Percentiles rank a stretch among this genome's conserved stretches.
phyloP scores from a whole-genome alignment of 208 protist species.

The Trichomonas vaginalis region DNA sequence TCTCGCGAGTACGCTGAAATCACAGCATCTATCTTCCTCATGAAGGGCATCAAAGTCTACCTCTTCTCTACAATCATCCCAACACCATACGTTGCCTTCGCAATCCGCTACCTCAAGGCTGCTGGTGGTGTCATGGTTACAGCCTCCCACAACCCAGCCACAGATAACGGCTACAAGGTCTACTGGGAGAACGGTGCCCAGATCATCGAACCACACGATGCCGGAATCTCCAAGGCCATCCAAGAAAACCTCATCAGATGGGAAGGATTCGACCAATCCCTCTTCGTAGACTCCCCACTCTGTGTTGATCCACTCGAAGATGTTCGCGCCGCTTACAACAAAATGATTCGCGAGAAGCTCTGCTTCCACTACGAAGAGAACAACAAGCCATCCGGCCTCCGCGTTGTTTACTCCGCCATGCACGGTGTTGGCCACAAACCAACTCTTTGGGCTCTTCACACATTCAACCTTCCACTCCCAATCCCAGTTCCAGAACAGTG shows the following conservation, averaged over 20 bases:
- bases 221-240: not conserved
- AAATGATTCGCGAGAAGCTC: not conserved
- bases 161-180: conserved; percentile 6
- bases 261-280: not conserved
- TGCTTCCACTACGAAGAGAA: not conserved
- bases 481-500: conserved; percentile 8
- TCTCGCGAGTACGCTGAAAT: not conserved
- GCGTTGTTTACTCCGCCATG: not conserved
- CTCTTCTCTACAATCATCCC: conserved; percentile 8
- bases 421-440: not conserved
- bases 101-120: not conserved
- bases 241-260: not conserved
- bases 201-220: conserved; percentile 16
- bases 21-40: not conserved
- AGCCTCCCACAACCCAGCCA: conserved; percentile 1
- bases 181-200: conserved; percentile 14
- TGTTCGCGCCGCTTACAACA: not conserved
- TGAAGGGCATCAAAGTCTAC: conserved; percentile 11
- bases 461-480: not conserved
- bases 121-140: conserved; percentile 19
- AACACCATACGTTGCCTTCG: conserved; percentile 5
- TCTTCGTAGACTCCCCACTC: not conserved
- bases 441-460: not conserved
- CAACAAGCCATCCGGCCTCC: not conserved
- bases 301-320: not conserved